Base-by-base conservation (phyloP, 2,329 filamentous ascomycete genomes). In the Penicillium sp. region DNA sequence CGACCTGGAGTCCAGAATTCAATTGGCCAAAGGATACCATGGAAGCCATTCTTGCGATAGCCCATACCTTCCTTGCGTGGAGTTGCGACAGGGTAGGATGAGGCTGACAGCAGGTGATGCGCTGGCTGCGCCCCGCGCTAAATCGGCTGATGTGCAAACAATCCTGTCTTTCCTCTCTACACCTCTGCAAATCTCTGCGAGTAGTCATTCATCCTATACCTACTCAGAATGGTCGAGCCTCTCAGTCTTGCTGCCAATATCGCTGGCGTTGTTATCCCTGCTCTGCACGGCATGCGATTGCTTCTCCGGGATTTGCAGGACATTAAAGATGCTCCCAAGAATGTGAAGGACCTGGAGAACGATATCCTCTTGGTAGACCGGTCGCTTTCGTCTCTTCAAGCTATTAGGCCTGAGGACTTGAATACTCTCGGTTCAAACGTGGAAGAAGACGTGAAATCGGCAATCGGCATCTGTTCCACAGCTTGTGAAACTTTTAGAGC, bases 271-370 rank as follows among this genome's bases (percentile, higher is more conserved):
- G 42, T 54, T 32, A 37, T 15, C 2, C 45, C 51, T 24, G 51
- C 51, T 27, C 37, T 54, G 4, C 54, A 54, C 5, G 24, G 48
- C 6, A 32, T 48, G 13, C 48, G 51, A 12, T 20, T 54, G 12
- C 48, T 54, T 3, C 33, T 44, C 10, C 15, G 45, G 7, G 54
- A 56, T 15, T n/a, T 56, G 34, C 24, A 41, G 21, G 21, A 54
- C 15, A 51, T 56, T 7, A 51, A 49, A 30, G 47, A 56, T 30
- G 54, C 51, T 9, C 51, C 51, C 2, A n/a, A 29, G 2, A 49
- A 33, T 26, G 24, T 54, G 15, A 21, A 17, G n/a, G 17, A 26
- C 4, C 32, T 56, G 7, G 23, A 45, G 21, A 42, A 39, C 15
- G 30, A 44, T 9, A 33, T 56, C 26, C 10, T 13, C 17, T 46